Base-by-base conservation (phyloP, 179 eudicot genomes). In the Pouteria campechiana region DNA sequence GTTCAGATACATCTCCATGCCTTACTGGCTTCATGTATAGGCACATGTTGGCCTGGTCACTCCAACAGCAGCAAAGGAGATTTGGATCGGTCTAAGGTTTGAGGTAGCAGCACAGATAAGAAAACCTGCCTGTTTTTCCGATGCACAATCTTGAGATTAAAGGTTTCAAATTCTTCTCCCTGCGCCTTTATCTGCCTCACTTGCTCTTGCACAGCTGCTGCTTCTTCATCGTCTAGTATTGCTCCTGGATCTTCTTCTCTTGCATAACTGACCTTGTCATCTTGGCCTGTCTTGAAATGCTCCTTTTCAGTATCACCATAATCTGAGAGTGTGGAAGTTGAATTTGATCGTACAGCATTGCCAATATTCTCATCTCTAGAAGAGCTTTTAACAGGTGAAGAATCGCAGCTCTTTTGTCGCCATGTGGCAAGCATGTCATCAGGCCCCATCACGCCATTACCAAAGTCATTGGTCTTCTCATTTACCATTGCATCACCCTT, bases 161-260 rank as follows among this genome's bases (percentile, higher is more conserved):
- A 81, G 33, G 82, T 72, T 68, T 90, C 96, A 52, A 74, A 76
- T 31, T 79, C 90, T 35, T 81, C 86, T 63, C 86, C 96, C 58
- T 90, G 98, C 20, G 80, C 78, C 58, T 86, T 87, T 67, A 90
- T 86, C 79, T 90, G 98, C 58, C 81, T 90, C 43, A 90, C 94
- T 79, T 90, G 96, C 66, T 90, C 98, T 59, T 86, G 98, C 55
- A 90, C 98, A 14, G 96, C 96, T 58, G 79, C 85, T 34, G 92
- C 94, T 58, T 90, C 98, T 68, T 90, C 98, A 67, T 90, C 98
- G 69, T 90, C 95, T 44, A 90, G 48, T 25, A 71, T 71, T 16
- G 68, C 74, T 55, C 73, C 89, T 34, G 60, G 70, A 57, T 85
- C 95, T 30, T 76, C 93, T 64, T 76, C 84, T 55, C 73, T 70